phyloP scores from a whole-genome alignment of 2,329 filamentous ascomycete species.

The Xylariales sp. region DNA sequence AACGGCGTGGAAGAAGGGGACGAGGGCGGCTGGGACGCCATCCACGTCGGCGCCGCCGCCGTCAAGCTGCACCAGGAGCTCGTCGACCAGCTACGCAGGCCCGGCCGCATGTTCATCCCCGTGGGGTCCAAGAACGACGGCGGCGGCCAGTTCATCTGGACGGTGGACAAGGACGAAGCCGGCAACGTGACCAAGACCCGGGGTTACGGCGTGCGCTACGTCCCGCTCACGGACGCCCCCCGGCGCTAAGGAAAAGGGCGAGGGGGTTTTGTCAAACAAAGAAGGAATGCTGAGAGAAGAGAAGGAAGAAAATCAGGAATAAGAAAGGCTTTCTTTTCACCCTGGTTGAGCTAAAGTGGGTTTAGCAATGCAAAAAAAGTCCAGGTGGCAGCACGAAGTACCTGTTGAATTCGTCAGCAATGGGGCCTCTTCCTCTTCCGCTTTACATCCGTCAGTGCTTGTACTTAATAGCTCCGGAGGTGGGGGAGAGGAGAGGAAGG shows the following conservation, averaged over 20 bases:
- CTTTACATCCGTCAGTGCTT: too few relatives aligned
- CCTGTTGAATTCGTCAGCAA: too few relatives aligned
- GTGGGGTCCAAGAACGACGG: constrained; percentile 53
- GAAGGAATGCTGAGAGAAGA: not conserved
- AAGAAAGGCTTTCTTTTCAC: too few relatives aligned
- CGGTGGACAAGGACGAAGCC: constrained; percentile 65
- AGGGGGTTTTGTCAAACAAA: not conserved
- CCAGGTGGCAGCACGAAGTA: too few relatives aligned
- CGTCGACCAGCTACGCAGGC: constrained; percentile 71
- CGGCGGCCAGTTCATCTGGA: constrained; percentile 63
- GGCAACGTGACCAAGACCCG: constrained; percentile 58
- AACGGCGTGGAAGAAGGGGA: constrained; percentile 47
- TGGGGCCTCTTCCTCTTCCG: too few relatives aligned
- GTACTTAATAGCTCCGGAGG: too few relatives aligned
- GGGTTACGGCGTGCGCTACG: constrained; percentile 70
- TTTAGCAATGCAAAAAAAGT: too few relatives aligned
- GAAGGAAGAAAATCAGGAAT: too few relatives aligned
- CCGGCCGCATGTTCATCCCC: constrained; percentile 79
- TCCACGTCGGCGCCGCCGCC: constrained; percentile 91
- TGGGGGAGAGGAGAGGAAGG: too few relatives aligned
- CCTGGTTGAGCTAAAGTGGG: too few relatives aligned
- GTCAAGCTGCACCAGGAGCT: constrained; percentile 66
- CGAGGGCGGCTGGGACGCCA: constrained; percentile 74
- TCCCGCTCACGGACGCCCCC: constrained; percentile 71
- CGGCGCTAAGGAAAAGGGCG: constrained; percentile 1